Conservation (phyloP, 2,329 filamentous ascomycete genomes). For the Diaporthe nobilis region DNA sequence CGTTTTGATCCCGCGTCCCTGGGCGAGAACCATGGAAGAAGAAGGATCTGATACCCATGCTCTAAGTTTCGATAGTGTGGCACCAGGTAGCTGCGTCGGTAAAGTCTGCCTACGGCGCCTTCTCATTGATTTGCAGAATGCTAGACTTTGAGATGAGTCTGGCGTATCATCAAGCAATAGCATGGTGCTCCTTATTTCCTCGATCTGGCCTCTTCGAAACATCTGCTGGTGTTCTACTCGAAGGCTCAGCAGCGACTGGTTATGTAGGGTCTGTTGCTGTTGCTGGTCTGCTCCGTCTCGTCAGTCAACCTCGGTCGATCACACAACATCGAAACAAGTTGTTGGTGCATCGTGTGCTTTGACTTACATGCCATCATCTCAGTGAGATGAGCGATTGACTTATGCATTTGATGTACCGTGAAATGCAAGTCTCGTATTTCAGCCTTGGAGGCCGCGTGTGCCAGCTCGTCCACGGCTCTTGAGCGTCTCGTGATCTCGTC, state of each 20-base stretch:
- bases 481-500: constrained; percentile 41
- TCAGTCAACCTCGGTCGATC: too few species aligned
- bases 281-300: not conserved
- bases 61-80: not conserved
- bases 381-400: not conserved
- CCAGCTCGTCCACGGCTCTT: constrained; percentile 40
- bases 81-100: not conserved
- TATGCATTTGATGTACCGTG: constrained; percentile 3
- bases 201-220: not conserved
- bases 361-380: constrained; percentile 8
- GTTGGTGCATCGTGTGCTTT: too few species aligned
- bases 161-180: not conserved
- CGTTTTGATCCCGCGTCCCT: not conserved
- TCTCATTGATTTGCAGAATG: constrained; percentile 14
- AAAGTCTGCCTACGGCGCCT: not conserved
- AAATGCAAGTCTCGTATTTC: constrained; percentile 44
- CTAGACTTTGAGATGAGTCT: not conserved
- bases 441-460: constrained; percentile 41
- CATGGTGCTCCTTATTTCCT: not conserved
- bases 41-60: not conserved
- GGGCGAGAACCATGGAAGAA: not conserved
- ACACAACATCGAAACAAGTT: too few species aligned
- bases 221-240: not conserved
- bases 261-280: not conserved
- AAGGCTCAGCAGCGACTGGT: constrained; percentile 4